phyloP scores from a whole-genome alignment of 2,329 filamentous ascomycete species.

The Madurella fahalii region DNA sequence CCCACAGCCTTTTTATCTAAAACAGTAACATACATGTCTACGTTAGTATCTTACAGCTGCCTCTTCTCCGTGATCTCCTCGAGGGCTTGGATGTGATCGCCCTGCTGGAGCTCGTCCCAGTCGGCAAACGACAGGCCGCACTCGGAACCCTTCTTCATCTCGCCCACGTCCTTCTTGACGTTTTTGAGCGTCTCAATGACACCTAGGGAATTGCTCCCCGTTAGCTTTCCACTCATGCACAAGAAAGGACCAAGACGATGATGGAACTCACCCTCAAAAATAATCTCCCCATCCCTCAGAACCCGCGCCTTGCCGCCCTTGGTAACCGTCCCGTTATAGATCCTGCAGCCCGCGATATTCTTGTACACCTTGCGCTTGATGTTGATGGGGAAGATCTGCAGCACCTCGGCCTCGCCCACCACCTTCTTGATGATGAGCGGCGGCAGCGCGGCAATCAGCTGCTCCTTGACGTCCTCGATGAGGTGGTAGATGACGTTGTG shows the following conservation, averaged over 20 bases:
- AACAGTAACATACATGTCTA: constrained; percentile 1
- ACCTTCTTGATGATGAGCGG: constrained; percentile 66
- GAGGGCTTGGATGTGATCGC: constrained; percentile 84
- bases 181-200: constrained; percentile 79
- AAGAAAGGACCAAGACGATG: neutral
- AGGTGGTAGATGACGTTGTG: constrained; percentile 84
- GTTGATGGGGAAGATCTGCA: constrained; percentile 80
- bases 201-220: constrained; percentile 47
- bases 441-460: constrained; percentile 66
- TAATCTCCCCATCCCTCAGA: constrained; percentile 61
- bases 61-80: constrained; percentile 74
- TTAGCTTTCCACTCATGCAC: constrained; percentile 3
- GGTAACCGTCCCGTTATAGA: constrained; percentile 73
- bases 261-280: constrained; percentile 72
- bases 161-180: constrained; percentile 82
- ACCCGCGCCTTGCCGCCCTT: constrained; percentile 65
- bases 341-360: constrained; percentile 81
- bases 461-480: constrained; percentile 65
- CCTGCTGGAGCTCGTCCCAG: constrained; percentile 73
- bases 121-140: constrained; percentile 82
- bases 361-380: constrained; percentile 65
- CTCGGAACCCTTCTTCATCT: constrained; percentile 90
- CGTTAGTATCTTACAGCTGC: constrained; percentile 37
- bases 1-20: neutral
- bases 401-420: constrained; percentile 81